phyloP scores from a whole-genome alignment of 2,329 filamentous ascomycete species.

The Parafenestella ontariensis region DNA sequence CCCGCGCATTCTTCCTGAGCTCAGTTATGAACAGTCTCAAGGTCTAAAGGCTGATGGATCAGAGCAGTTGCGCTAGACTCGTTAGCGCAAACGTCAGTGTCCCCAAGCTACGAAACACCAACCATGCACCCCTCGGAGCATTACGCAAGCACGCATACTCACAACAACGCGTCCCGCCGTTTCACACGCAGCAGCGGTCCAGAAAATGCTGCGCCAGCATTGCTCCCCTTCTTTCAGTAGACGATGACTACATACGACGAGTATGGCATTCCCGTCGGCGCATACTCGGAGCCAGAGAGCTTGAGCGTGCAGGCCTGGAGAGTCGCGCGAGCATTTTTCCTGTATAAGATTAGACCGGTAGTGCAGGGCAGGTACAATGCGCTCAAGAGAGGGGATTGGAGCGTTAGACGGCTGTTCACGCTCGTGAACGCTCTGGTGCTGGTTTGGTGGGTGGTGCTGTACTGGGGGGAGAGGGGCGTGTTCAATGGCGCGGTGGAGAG shows the following conservation, averaged over 20 bases:
- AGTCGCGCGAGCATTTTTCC: slow-evolving; percentile 36
- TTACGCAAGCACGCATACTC: slow-evolving; percentile 21
- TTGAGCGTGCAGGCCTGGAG: slow-evolving; percentile 40
- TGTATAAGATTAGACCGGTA: slow-evolving; percentile 39
- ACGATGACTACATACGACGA: slow-evolving; percentile 50
- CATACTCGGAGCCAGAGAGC: slow-evolving; percentile 47
- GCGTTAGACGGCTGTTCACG: slow-evolving; percentile 31
- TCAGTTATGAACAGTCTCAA: no score
- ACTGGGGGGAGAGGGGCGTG: slow-evolving; percentile 84
- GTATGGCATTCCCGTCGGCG: slow-evolving; percentile 47
- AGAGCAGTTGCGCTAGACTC: no score
- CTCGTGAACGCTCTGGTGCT: slow-evolving; percentile 63
- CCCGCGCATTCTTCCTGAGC: no score
- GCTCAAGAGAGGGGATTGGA: slow-evolving; percentile 29
- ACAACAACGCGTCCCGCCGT: slow-evolving; percentile 14
- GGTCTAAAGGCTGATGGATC: no score
- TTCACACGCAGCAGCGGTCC: not conserved
- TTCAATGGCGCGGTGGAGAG: slow-evolving; percentile 73
- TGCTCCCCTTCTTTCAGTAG: slow-evolving; percentile 6
- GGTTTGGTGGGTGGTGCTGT: slow-evolving; percentile 77
- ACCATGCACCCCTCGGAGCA: slow-evolving; percentile 17
- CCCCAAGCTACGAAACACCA: not conserved
- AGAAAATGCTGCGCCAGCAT: slow-evolving; percentile 41
- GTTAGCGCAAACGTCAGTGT: slow-evolving; percentile 16
- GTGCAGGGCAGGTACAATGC: slow-evolving; percentile 18